These are phyloP conservation scores for Citrus unshiu DNA, from an alignment of 345 rosid species.

Conservation along the genomic window DNA sequence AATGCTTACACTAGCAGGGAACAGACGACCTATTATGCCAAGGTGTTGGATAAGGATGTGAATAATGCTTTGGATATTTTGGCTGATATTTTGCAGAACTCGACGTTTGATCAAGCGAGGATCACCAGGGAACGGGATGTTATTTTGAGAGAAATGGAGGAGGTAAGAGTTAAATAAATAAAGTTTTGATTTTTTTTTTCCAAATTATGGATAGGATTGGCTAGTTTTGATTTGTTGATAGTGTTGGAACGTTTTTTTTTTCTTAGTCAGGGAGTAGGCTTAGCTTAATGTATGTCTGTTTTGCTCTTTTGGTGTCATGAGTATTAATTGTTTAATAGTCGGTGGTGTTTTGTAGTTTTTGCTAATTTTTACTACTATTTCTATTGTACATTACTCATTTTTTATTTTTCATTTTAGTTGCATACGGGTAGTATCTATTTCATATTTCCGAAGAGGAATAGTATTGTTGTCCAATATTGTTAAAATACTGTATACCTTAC, in stretches of 20 bases:
- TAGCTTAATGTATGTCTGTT: background rate
- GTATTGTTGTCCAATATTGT: background rate
- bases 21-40: conserved; percentile 92
- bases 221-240: background rate
- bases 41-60: conserved; percentile 78
- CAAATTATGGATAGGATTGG: background rate
- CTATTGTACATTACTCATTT: too few relatives aligned
- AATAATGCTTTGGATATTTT: conserved; percentile 67
- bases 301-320: background rate
- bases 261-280: background rate
- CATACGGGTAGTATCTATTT: background rate
- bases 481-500: background rate
- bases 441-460: background rate
- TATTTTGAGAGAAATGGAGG: conserved; percentile 78
- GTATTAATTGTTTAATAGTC: background rate
- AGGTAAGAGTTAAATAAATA: conserved; percentile 35
- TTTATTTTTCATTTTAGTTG: background rate
- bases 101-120: conserved; percentile 57
- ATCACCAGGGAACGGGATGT: conserved; percentile 72
- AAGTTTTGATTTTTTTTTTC: background rate
- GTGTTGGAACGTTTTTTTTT: background rate
- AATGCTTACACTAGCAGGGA: conserved; percentile 95
- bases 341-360: background rate
- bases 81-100: conserved; percentile 94
- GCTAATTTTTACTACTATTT: background rate